phyloP scores from a whole-genome alignment of 2,329 filamentous ascomycete genomes.

The Coniochaeta sp. region DNA sequence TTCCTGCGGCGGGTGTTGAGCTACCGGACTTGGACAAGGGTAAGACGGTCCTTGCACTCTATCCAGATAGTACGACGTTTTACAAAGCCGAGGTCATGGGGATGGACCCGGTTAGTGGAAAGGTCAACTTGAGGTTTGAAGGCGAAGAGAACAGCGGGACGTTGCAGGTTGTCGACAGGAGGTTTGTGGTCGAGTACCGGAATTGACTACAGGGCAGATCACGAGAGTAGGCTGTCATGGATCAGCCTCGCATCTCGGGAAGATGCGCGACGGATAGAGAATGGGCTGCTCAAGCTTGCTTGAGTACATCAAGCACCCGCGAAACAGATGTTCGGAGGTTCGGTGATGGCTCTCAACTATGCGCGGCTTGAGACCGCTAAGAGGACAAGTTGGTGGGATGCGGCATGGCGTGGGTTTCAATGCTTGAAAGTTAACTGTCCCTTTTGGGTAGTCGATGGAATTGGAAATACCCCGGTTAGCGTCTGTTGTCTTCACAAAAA shows the following conservation, averaged over 20 bases:
- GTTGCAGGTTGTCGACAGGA: conserved; percentile 66
- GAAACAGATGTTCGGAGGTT: no score
- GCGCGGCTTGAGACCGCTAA: no score
- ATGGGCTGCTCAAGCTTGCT: neutral
- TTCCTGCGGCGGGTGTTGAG: conserved; percentile 50
- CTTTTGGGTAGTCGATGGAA: neutral
- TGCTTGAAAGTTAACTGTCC: neutral
- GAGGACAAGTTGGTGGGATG: no score
- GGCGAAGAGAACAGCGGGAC: conserved; percentile 69
- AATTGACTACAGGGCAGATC: conserved; percentile 8
- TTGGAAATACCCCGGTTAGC: neutral
- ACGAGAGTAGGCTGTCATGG: neutral
- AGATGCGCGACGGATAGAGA: neutral
- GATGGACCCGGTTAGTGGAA: conserved; percentile 42
- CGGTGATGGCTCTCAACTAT: no score
- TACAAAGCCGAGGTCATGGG: conserved; percentile 78
- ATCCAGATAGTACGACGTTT: conserved; percentile 78
- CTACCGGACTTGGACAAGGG: conserved; percentile 57
- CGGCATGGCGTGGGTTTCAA: neutral
- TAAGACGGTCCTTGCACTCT: conserved; percentile 68
- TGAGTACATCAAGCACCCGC: no score
- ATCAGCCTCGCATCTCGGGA: neutral
- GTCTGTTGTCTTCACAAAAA: neutral
- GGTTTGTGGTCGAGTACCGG: conserved; percentile 67
- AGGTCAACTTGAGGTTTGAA: conserved; percentile 66